phyloP scores from a whole-genome alignment of 805 yeast species.

The Kazachstania viticola region DNA sequence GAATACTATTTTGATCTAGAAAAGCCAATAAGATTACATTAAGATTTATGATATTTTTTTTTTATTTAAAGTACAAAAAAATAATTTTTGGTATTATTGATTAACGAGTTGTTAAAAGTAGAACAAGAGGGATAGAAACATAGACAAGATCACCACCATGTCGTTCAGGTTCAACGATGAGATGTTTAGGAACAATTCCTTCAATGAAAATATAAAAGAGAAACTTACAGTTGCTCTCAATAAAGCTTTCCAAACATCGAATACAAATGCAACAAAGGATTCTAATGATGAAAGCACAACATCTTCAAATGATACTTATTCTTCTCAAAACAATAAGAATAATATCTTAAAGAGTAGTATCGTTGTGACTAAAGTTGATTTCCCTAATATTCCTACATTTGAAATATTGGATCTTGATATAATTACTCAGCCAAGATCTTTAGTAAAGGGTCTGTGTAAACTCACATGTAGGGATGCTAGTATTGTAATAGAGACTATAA shows the following conservation, averaged over 20 bases:
- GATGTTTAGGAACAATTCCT: conserved; percentile 21
- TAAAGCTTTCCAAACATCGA: conserved; percentile 7
- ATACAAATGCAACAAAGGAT: neutral
- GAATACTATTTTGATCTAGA: too few relatives aligned
- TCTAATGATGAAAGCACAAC: neutral
- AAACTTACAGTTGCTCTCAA: conserved; percentile 20
- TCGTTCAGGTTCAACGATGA: conserved; percentile 23
- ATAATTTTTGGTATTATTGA: too few relatives aligned
- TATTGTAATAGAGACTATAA: conserved; percentile 25
- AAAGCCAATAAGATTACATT: too few relatives aligned
- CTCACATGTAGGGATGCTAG: conserved; percentile 23
- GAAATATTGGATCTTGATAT: conserved; percentile 26
- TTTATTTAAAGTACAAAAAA: too few relatives aligned
- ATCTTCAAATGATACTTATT: neutral
- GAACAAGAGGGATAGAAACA: too few relatives aligned
- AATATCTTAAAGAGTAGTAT: conserved; percentile 22
- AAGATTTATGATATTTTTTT: too few relatives aligned
- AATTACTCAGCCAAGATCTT: conserved; percentile 23
- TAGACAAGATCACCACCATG: too few relatives aligned
- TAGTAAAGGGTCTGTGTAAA: conserved; percentile 26
- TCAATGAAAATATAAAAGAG: conserved; percentile 20
- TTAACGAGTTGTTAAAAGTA: too few relatives aligned
- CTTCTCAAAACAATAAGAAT: neutral
- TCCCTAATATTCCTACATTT: conserved; percentile 21
- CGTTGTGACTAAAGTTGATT: conserved; percentile 20